phyloP scores from a whole-genome alignment of 495 filamentous ascomycete species.

The Penicillium tannophilum region DNA sequence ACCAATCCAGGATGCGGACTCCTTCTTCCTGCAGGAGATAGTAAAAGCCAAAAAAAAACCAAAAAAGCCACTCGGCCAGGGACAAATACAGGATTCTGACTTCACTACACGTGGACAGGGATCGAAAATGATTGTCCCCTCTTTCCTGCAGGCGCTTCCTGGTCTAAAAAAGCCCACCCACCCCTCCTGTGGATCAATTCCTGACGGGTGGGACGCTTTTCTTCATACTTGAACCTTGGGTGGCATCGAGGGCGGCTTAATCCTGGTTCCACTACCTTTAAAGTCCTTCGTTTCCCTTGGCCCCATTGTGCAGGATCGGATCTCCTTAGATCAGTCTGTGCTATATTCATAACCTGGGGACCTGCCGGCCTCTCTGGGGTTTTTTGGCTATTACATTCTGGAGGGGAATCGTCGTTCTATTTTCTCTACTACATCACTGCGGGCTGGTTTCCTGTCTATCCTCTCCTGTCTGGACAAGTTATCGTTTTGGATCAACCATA shows the following conservation, averaged over 20 bases:
- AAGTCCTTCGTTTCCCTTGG: conserved; percentile 16
- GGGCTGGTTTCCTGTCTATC: conserved; percentile 8
- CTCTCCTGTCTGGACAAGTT: conserved; percentile 8
- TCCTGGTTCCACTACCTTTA: conserved; percentile 24
- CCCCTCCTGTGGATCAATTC: conserved; percentile 18
- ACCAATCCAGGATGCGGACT: conserved; percentile 13
- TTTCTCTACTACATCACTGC: neutral
- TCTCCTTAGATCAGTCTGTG: conserved; percentile 20
- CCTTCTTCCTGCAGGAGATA: conserved; percentile 17
- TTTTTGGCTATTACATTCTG: neutral
- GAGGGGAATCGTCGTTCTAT: neutral
- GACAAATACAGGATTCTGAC: conserved; percentile 10
- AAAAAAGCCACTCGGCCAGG: conserved; percentile 11
- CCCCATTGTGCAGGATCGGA: conserved; percentile 13
- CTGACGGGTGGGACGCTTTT: conserved; percentile 17
- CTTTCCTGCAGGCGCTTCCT: conserved; percentile 13
- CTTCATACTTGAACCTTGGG: conserved; percentile 17
- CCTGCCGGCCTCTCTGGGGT: conserved; percentile 9
- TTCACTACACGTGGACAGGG: conserved; percentile 29
- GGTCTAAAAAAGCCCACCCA: conserved; percentile 14
- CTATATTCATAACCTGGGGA: conserved; percentile 11
- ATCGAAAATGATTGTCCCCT: conserved; percentile 13
- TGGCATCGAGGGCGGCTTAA: conserved; percentile 19
- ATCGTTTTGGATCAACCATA: conserved; percentile 6
- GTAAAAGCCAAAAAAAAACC: conserved; percentile 5